Evolutionary conservation across 2,329 filamentous ascomycete species (phyloP), one percentile per base, ranked within the genome.

Genomic region (Dryadomyces quercivorus): DNA sequence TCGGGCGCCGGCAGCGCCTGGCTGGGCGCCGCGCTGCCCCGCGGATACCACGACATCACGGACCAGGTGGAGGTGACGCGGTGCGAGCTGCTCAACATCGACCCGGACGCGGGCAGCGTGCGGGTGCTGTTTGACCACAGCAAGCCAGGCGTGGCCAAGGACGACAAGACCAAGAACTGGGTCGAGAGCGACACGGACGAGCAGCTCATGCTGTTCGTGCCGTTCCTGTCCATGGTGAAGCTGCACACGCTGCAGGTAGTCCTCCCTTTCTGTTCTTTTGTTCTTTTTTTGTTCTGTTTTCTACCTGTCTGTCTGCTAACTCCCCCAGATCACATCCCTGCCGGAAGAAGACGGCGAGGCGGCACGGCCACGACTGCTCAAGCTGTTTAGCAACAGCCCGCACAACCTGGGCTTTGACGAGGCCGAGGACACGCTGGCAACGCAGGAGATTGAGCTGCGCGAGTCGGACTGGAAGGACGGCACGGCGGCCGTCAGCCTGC

Each of bases 161-260:
- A 69, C 50, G 81, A 82, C 63, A 70, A 31, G 26, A 31, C 72
- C 38, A 81, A 80, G 65, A 92, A 98, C 70, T 97, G 88, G 85
- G 84, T 97, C 21, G 88, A 96, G 75, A 96, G 89, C 68, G 92
- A 96, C 65, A 94, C 92, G 40, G 93, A 98, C 66, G 91, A 97
- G 72, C 93, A 98, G 74, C 75, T 98, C 58, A 87, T 97, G 78
- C 78, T 98, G 49, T 97, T 85, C 70, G 77, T 94, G 55, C 92
- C 93, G 1, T 95, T 98, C 72, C 85, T 91, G 68, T 82, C 85
- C 36, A 88, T 83, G 50, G 68, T 95, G 60, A 98, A 97, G 75
- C 78, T 97, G 52, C 92, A 96, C 71, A 91, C 89, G 12, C 71
- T 85, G 36, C 82, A 85, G 73, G 81, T 81, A 70, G n/a, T n/a